Evolutionary conservation across 306 rosid species (phyloP).

Genomic region (Herpetospermum pedunculosum): DNA sequence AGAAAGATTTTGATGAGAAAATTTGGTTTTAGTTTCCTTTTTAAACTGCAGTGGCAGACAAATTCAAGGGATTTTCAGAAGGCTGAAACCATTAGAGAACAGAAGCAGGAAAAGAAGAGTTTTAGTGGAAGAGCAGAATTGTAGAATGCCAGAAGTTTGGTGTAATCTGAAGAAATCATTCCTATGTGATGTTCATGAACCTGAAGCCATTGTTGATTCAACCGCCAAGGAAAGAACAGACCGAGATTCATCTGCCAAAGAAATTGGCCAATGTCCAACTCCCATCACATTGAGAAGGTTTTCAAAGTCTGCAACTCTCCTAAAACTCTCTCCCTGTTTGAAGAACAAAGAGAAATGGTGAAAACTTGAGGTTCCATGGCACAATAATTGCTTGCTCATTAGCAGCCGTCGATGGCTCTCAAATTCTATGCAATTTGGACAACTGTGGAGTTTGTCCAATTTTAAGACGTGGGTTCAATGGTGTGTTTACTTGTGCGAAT

Average conservation of each 20-base stretch:
- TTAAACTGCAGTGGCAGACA: not conserved
- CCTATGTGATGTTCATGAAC: conserved; percentile 35
- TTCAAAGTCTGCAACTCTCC: conserved; percentile 37
- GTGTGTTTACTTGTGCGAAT: conserved; percentile 31
- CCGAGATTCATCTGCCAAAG: conserved; percentile 20
- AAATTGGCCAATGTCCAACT: conserved; percentile 10
- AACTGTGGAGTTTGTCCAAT: conserved; percentile 45
- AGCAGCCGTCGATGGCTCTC: conserved; percentile 24
- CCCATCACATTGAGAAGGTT: conserved; percentile 27
- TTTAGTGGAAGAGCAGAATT: not conserved
- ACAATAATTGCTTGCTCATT: conserved; percentile 49
- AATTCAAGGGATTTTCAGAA: not conserved
- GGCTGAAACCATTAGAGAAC: not conserved
- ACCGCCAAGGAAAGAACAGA: conserved; percentile 9
- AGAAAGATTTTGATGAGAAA: conserved; percentile 2
- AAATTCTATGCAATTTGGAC: conserved; percentile 22
- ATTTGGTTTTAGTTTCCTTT: not conserved
- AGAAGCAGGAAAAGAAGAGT: not conserved
- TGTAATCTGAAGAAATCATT: conserved; percentile 26
- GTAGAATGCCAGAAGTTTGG: conserved; percentile 29
- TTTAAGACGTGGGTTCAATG: conserved; percentile 37
- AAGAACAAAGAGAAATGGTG: conserved; percentile 41
- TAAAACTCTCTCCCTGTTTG: conserved; percentile 31
- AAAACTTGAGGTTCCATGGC: conserved; percentile 54
- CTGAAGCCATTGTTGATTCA: conserved; percentile 13